Conservation (phyloP, 2,329 filamentous ascomycete species). For the Fusarium sp. region DNA sequence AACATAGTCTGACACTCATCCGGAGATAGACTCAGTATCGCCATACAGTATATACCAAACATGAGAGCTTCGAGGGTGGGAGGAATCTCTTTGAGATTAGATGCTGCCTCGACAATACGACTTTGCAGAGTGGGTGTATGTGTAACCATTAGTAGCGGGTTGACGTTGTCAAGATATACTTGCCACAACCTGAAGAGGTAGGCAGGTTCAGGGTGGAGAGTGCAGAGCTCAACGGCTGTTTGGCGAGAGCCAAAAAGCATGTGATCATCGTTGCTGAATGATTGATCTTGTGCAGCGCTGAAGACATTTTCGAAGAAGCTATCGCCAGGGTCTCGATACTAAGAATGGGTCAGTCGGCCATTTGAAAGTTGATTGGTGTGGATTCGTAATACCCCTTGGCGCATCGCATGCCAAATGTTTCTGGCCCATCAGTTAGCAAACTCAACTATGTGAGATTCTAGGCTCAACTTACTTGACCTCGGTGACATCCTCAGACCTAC, state of each 20-base stretch:
- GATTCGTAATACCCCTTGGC: not conserved
- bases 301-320: constrained; percentile 45
- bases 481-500: not conserved
- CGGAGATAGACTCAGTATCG: constrained; percentile 55
- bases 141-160: constrained; percentile 68
- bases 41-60: constrained; percentile 63
- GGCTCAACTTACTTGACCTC: constrained; percentile 26
- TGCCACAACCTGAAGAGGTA: constrained; percentile 66
- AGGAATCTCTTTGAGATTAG: constrained; percentile 53
- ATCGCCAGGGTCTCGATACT: constrained; percentile 6
- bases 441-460: not conserved
- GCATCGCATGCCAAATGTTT: constrained; percentile 24
- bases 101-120: constrained; percentile 61
- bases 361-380: fast-evolving
- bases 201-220: constrained; percentile 60
- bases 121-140: constrained; percentile 66
- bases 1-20: constrained; percentile 58
- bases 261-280: constrained; percentile 56
- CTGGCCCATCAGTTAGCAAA: not conserved
- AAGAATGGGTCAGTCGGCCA: fast-evolving
- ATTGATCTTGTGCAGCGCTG: constrained; percentile 58
- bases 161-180: constrained; percentile 66
- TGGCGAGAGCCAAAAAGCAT: constrained; percentile 63
- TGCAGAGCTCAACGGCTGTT: constrained; percentile 55
- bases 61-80: constrained; percentile 64